Evolutionary conservation across 768 basidiomycete species (phyloP), one percentile per base, ranked within the genome.

Genomic region (Ramaria sp.): DNA sequence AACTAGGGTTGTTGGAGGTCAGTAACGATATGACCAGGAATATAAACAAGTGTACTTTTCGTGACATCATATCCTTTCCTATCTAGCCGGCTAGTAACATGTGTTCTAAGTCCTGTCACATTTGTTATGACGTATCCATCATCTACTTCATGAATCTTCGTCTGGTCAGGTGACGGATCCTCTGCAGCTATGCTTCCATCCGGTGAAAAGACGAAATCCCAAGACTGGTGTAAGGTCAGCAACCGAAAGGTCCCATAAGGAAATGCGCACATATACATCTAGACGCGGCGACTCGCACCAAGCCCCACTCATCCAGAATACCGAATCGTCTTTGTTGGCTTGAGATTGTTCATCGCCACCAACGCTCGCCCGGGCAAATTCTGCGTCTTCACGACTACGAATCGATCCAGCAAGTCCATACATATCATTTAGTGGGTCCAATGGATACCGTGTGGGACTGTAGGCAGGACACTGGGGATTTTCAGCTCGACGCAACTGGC

Each of bases 1-100:
- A 61, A 94, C 89, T 93, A 56, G 10, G 37, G 49, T 47, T 34
- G 32, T 56, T 44, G 54, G 39, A 13, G 4, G 32, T 44, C 49
- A 58, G 61, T 9, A 20, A 22, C 13, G 56, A 18, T 12, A 30
- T 5, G 16, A 20, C 20, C 48, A 32, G 28, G 1, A 36, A 49
- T 43, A 10, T 30, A 10, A 57, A 36, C 39, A 36, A 18, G 66
- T 85, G 63, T 61, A 93, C 93, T 70, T 71, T 81, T 88, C 32
- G 85, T 77, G 51, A 97, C 76, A 61, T 95, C 88, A 61, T 91
- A 95, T 7, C 92, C 92, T 60, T 75, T 82, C 12, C 84, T 83
- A 61, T 94, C 92, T 51, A 92, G 65, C 25, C 90, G 75, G 62
- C 79, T 84, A 22, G 88, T 82, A 18, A 94, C 82, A 57, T 82